Percentiles rank a stretch among this genome's conserved stretches.
phyloP scores from a whole-genome alignment of 164 flowering plant genomes.

The Houttuynia cordata region DNA sequence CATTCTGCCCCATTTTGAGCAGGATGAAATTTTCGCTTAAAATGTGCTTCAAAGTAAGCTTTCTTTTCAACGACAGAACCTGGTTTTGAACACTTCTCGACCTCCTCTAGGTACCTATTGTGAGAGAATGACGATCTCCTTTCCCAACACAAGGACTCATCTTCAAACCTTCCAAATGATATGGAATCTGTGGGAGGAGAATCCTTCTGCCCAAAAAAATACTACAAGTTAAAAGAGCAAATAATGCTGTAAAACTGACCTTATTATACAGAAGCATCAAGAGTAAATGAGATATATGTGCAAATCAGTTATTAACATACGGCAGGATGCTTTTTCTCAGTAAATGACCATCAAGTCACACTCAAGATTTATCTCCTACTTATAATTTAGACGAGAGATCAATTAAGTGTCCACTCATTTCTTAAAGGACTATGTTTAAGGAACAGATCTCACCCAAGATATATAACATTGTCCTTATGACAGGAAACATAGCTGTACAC shows the following conservation, averaged over 20 bases:
- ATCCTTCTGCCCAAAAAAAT: conserved; percentile 30
- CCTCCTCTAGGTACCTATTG: conserved; percentile 78
- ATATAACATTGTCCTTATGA: no score
- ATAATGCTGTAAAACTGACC: no score
- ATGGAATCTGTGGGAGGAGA: conserved; percentile 64
- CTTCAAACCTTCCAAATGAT: conserved; percentile 84
- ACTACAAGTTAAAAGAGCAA: not conserved
- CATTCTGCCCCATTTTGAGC: conserved; percentile 19
- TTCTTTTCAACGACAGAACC: conserved; percentile 76
- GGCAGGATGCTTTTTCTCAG: no score
- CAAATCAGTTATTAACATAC: no score
- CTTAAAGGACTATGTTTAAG: no score
- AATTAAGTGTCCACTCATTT: no score
- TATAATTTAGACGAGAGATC: no score
- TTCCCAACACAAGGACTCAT: conserved; percentile 65
- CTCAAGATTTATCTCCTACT: no score
- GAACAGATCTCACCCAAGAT: no score
- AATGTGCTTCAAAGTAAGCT: conserved; percentile 87
- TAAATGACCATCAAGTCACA: no score
- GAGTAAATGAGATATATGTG: no score
- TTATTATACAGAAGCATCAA: no score
- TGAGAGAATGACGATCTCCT: conserved; percentile 75
- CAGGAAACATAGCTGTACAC: not conserved
- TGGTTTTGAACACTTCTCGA: conserved; percentile 64
- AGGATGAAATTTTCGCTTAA: conserved; percentile 53